A percentile compares a stretch with the other conserved stretches of the same genome.
Conservation (phyloP, 2,329 filamentous ascomycete genomes). For the Sporothrix variecibatus region DNA sequence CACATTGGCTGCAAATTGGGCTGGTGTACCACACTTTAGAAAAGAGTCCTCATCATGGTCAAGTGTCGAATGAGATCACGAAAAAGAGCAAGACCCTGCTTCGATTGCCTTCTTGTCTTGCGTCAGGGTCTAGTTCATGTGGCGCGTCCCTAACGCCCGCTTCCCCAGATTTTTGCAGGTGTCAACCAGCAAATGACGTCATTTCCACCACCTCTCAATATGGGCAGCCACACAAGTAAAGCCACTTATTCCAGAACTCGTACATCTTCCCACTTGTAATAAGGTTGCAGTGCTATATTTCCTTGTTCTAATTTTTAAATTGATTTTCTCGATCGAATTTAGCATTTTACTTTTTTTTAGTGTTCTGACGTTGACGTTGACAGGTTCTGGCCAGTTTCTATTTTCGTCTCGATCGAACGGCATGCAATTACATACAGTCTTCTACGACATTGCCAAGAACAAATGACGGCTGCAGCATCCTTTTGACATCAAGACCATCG, state of each 20-base stretch:
- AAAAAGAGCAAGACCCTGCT: neutral
- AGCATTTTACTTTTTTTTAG: neutral
- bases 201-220: neutral
- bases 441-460: neutral
- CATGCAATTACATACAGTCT: neutral
- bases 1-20: neutral
- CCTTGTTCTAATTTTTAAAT: neutral
- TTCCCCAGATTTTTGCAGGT: slow-evolving; percentile 5
- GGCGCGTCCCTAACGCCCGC: neutral
- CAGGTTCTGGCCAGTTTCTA: neutral
- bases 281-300: slow-evolving; percentile 12
- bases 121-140: neutral
- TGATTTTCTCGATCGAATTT: neutral
- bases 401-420: neutral
- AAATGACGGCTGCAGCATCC: neutral
- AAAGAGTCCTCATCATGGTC: neutral
- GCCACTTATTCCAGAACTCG: neutral
- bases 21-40: neutral
- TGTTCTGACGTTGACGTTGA: neutral
- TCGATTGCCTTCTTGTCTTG: neutral
- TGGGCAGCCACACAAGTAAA: neutral
- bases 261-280: neutral
- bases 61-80: neutral
- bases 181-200: neutral
- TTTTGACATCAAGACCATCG: neutral